Evolutionary conservation across 1,284 basidiomycete species (phyloP), one percentile per base, ranked within the genome.

Genomic region (Moniliella sp.): DNA sequence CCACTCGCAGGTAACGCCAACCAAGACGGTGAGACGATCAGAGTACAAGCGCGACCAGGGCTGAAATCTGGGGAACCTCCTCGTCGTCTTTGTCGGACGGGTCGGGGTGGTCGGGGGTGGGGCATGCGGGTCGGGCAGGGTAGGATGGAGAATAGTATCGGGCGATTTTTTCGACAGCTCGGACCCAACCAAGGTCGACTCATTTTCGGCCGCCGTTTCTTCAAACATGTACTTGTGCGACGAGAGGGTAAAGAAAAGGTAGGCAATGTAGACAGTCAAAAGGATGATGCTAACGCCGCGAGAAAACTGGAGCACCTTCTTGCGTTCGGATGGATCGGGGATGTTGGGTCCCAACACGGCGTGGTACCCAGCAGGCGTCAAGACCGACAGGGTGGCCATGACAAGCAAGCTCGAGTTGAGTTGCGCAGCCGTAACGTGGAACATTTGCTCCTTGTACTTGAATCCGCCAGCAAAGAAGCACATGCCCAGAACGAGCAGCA

Each of bases 1-100:
- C 50, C 50, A 53, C 25, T 53, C 44, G 15, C 46, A 48, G 2
- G 50, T 53, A 16, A 53, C 48, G n/a, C n/a, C n/a, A 11, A 46
- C 50, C 12, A n/a, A n/a, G n/a, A n/a, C 50, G 37, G 29, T n/a
- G n/a, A n/a, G n/a, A n/a, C n/a, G n/a, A n/a, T n/a, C n/a, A n/a
- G n/a, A n/a, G n/a, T n/a, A n/a, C n/a, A n/a, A n/a, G n/a, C n/a
- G n/a, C n/a, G n/a, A n/a, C n/a, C n/a, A n/a, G n/a, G n/a, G n/a
- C n/a, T n/a, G n/a, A n/a, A n/a, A n/a, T n/a, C n/a, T n/a, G n/a
- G n/a, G n/a, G n/a, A n/a, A n/a, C n/a, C n/a, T n/a, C n/a, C n/a
- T n/a, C n/a, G n/a, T n/a, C n/a, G n/a, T n/a, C n/a, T n/a, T n/a
- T n/a, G n/a, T n/a, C n/a, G n/a, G n/a, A n/a, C n/a, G n/a, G n/a